A percentile compares a stretch with the other conserved stretches of the same genome.
Evolutionary conservation across 139 green algal genomes (phyloP).

Genomic region (Protoeuglena noctilucae): DNA sequence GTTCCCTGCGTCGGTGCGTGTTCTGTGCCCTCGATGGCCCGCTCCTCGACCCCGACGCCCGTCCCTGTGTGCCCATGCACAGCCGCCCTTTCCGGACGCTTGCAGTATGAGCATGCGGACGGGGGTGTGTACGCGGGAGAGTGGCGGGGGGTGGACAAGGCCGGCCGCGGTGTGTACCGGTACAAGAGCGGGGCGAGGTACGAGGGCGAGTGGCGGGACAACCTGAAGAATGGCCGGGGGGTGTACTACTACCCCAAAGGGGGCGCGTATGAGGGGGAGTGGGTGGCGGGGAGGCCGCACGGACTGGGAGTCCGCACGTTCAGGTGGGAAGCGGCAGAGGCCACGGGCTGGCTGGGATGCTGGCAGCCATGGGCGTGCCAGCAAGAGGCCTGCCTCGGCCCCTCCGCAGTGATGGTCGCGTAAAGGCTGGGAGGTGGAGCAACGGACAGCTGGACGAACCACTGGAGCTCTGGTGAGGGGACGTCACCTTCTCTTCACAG

Average conservation of each 20-base stretch:
- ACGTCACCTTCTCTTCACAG: no score
- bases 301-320: not conserved
- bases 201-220: constrained; percentile 3
- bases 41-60: no score
- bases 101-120: constrained; percentile 1
- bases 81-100: no score
- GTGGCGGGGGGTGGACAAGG: constrained; percentile 1
- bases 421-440: not conserved
- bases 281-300: not conserved
- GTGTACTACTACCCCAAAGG: constrained; percentile 1
- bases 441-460: not conserved
- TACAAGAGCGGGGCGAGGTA: constrained; percentile 3
- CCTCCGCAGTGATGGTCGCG: not conserved
- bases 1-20: no score
- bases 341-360: no score
- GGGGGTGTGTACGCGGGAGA: constrained; percentile 4
- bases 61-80: no score
- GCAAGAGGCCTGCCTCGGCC: no score
- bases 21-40: no score
- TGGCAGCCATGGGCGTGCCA: no score
- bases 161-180: not conserved
- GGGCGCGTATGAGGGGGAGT: constrained; percentile 1
- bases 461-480: not conserved
- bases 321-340: no score
- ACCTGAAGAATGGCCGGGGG: constrained; percentile 1